These are phyloP conservation scores for Wickerhamiella siamensis DNA, from an alignment of 805 yeast genomes.

Conservation along the genomic window DNA sequence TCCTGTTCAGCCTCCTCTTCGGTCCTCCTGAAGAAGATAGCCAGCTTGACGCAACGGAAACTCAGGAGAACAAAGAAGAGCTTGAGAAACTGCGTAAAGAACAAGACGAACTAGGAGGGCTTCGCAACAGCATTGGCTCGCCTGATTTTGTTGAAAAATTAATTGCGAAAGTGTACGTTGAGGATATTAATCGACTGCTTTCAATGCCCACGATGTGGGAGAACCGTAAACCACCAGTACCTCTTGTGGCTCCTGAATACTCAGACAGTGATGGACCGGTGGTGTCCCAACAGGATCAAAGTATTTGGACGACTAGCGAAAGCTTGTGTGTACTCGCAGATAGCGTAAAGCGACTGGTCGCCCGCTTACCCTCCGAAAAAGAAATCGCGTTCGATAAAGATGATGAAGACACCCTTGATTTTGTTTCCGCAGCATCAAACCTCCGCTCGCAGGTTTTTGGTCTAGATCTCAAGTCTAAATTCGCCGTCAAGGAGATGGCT, in stretches of 20 bases:
- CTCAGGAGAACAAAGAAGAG: slow-evolving; percentile 24
- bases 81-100: slow-evolving; percentile 24
- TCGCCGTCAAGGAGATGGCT: slow-evolving; percentile 83
- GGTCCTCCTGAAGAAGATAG: slow-evolving; percentile 38
- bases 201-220: slow-evolving; percentile 67
- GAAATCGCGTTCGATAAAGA: slow-evolving; percentile 69
- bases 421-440: slow-evolving; percentile 84
- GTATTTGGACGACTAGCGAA: slow-evolving; percentile 48
- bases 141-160: slow-evolving; percentile 23
- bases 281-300: slow-evolving; percentile 28
- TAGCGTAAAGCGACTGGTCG: slow-evolving; percentile 36
- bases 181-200: slow-evolving; percentile 67
- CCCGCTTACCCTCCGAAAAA: slow-evolving; percentile 33
- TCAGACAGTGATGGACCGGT: slow-evolving; percentile 15
- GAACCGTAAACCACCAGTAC: slow-evolving; percentile 50
- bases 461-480: slow-evolving; percentile 57
- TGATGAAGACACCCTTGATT: slow-evolving; percentile 78
- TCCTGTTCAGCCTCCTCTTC: slow-evolving; percentile 67
- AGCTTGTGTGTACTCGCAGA: slow-evolving; percentile 44
- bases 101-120: slow-evolving; percentile 24
- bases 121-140: slow-evolving; percentile 23
- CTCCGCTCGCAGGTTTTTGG: slow-evolving; percentile 82
- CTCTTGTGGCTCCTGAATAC: slow-evolving; percentile 30
- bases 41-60: slow-evolving; percentile 47
- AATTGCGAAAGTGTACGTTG: slow-evolving; percentile 38